Base-by-base conservation (phyloP, 495 filamentous ascomycete species). In the Aspergillus olivimuriae region DNA sequence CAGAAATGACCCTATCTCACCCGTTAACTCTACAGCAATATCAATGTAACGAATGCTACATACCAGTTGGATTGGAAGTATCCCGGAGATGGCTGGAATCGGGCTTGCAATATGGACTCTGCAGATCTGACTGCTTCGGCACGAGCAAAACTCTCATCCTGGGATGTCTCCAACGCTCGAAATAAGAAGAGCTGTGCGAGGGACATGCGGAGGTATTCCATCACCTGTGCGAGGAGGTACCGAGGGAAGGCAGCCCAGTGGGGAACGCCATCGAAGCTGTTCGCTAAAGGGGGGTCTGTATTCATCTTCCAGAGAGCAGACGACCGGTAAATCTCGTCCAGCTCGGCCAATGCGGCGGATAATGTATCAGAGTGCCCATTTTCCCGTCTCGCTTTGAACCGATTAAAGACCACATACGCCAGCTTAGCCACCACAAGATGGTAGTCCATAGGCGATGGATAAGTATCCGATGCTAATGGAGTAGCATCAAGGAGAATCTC, bases 381-480 rank as follows among this genome's bases (percentile, higher is more conserved):
- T 28, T 28, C 24, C 6, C 24, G 24, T 11, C 11, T 28, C 6
- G 24, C 24, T 11, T 28, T 28, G 24, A 28, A 28, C 5, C 24
- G 24, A 11, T 5, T 28, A 11, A 28, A 28, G 11, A 28, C 24
- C 5, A 28, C 6, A 11, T 28, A 28, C 5, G 39, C 39, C 8
- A 42, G 39, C 15, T 42, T 24, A 5, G 39, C 39, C 39, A 42
- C 33, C 3, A 19, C 28, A 5, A 31, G 28, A 28, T 42, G 39
- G 14, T 42, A 42, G 16, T 42, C 39, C 17, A 42, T 26, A 2
- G 38, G 38, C 2, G 38, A 32, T 1, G 39, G 18, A 20, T 14
- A 8, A 20, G 8, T 16, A 12, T 2, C 33, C 14, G 26, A 33
- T 11, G 3, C 18, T 31, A 5, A 28, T 42, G 24, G 33, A 42